These are phyloP conservation scores for Alternaria panax DNA, from an alignment of 2,329 filamentous ascomycete genomes.

Conservation along the genomic window DNA sequence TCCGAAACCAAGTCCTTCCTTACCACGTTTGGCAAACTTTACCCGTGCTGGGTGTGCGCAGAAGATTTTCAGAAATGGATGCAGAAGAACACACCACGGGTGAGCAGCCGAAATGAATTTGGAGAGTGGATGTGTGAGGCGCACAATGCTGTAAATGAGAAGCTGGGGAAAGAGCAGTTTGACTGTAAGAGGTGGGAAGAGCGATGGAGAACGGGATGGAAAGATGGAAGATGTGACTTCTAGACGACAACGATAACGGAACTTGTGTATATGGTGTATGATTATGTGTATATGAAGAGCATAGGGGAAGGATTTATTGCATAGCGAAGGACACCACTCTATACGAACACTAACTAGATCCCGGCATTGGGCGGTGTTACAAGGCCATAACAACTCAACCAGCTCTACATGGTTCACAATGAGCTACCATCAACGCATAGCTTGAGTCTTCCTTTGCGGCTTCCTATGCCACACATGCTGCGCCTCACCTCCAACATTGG, in stretches of 20 bases:
- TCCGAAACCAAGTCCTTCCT: constrained; percentile 80
- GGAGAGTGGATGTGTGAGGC: constrained; percentile 84
- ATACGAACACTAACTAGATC: constrained; percentile 12
- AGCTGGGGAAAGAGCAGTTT: constrained; percentile 89
- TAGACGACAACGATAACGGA: constrained; percentile 4
- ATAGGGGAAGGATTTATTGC: not conserved
- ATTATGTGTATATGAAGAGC: constrained; percentile 10
- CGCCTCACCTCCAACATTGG: constrained; percentile 10
- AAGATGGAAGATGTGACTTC: constrained; percentile 70
- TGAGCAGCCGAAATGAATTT: constrained; percentile 71
- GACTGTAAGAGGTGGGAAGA: constrained; percentile 93
- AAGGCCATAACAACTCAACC: not conserved
- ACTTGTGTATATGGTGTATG: constrained; percentile 8
- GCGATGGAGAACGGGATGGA: constrained; percentile 91
- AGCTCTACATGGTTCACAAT: not conserved
- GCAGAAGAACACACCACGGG: constrained; percentile 69
- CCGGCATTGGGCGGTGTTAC: constrained; percentile 21
- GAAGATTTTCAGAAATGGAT: constrained; percentile 90
- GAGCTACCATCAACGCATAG: not conserved
- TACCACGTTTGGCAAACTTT: constrained; percentile 80
- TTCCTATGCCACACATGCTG: not conserved
- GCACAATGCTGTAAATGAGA: constrained; percentile 86
- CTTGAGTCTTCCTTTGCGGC: not conserved
- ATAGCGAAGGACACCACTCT: constrained; percentile 14
- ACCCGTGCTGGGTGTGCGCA: constrained; percentile 95